These are phyloP conservation scores for Claviceps sp. DNA, from an alignment of 2,329 filamentous ascomycete genomes.

Conservation along the genomic window DNA sequence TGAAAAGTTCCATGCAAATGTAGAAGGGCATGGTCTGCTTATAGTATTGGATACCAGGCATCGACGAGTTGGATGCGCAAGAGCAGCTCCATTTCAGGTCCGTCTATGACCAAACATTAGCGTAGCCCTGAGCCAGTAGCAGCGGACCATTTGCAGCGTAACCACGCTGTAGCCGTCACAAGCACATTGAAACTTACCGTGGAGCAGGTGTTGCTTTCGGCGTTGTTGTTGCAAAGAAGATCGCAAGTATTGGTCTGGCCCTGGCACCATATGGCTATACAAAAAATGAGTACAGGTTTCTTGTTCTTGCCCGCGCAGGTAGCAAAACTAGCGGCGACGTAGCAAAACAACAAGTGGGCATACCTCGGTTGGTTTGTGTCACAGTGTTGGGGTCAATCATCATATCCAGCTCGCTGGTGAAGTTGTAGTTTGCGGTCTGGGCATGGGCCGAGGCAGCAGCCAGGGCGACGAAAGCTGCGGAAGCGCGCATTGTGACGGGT, in stretches of 20 bases:
- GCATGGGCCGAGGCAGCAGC: conserved; percentile 30
- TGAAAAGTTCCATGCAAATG: conserved; percentile 36
- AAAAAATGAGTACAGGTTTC: conserved; percentile 1
- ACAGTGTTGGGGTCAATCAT: conserved; percentile 27
- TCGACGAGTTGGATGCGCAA: conserved; percentile 33
- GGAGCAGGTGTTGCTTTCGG: conserved; percentile 30
- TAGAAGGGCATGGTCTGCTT: conserved; percentile 37
- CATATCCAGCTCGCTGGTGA: conserved; percentile 28
- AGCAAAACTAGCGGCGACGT: not conserved
- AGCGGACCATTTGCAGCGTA: conserved; percentile 2
- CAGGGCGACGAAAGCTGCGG: conserved; percentile 28
- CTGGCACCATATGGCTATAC: conserved; percentile 35
- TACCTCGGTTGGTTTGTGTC: conserved; percentile 24
- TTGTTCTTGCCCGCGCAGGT: not conserved
- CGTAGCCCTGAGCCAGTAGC: not conserved
- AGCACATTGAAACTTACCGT: conserved; percentile 23
- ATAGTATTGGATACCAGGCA: conserved; percentile 40
- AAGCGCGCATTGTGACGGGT: conserved; percentile 25
- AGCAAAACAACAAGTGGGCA: conserved; percentile 8
- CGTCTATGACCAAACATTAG: conserved; percentile 15
- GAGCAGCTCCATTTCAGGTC: conserved; percentile 33
- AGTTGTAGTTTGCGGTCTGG: conserved; percentile 20
- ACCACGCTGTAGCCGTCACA: not conserved
- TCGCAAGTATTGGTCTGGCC: conserved; percentile 37
- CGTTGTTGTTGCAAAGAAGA: conserved; percentile 29